Conservation (phyloP, 169 alveolate genomes). For the Eimeria sp. region DNA sequence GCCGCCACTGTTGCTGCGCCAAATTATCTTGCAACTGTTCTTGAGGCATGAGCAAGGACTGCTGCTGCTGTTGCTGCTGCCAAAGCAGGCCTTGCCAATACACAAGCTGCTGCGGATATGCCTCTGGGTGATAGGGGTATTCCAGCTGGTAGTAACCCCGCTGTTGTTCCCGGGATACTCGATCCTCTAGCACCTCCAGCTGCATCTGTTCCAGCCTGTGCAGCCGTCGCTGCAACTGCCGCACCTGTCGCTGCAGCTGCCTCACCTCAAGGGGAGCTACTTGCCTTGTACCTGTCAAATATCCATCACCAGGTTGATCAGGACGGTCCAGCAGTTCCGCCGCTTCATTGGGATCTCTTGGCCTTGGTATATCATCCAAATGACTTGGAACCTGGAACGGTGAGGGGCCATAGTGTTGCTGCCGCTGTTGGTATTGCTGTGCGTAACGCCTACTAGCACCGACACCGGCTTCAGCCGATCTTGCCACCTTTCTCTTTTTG, state of each 20-base stretch:
- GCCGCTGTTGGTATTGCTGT: constrained; percentile 3
- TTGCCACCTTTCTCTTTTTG: not conserved
- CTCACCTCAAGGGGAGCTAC: not conserved
- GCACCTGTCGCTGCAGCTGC: not conserved
- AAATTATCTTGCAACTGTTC: too few species aligned
- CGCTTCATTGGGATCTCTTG: not conserved
- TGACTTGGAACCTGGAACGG: not conserved
- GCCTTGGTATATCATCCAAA: not conserved
- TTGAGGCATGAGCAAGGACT: not conserved
- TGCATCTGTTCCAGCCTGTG: not conserved
- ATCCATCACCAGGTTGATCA: not conserved
- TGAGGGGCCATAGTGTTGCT: not conserved
- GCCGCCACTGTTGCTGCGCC: not conserved
- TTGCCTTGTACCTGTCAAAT: not conserved
- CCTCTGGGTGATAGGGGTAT: not conserved
- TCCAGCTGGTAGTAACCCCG: not conserved
- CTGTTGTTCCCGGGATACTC: not conserved
- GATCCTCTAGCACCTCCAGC: constrained; percentile 2
- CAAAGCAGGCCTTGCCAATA: not conserved
- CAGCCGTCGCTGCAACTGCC: not conserved
- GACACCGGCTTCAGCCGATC: not conserved
- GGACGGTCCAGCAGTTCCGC: not conserved
- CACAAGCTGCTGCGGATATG: not conserved
- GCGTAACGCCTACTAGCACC: not conserved
- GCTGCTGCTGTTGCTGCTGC: not conserved